These are phyloP conservation scores for Metschnikowia baotianmanensis DNA, from an alignment of 805 yeast species.

Conservation along the genomic window DNA sequence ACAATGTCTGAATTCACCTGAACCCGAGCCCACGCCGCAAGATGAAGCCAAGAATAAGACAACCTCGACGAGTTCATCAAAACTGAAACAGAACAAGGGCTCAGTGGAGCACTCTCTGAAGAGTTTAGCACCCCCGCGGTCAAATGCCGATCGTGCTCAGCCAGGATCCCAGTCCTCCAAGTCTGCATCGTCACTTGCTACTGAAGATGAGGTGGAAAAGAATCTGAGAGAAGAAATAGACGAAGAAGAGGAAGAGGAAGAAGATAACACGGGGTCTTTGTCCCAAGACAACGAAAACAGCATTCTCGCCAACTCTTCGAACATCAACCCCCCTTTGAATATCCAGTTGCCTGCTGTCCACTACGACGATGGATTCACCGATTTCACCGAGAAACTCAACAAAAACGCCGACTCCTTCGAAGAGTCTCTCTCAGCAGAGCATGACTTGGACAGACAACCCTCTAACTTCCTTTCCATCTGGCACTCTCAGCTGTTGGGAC, in stretches of 20 bases:
- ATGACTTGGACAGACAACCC: constrained; percentile 32
- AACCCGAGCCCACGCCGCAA: not conserved
- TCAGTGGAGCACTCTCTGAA: constrained; percentile 21
- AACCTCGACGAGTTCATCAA: constrained; percentile 2
- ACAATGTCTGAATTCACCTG: not conserved
- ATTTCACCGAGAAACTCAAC: constrained; percentile 29
- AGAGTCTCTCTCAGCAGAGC: constrained; percentile 41
- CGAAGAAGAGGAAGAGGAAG: not conserved
- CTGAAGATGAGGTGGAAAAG: no score
- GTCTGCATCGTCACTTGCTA: no score
- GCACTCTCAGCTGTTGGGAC: constrained; percentile 35
- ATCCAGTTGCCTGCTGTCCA: constrained; percentile 41
- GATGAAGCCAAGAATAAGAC: not conserved
- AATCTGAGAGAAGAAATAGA: no score
- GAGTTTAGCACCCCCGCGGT: constrained; percentile 20
- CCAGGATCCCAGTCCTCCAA: not conserved
- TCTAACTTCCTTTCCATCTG: constrained; percentile 38
- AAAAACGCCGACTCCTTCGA: constrained; percentile 27
- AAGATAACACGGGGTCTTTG: no score
- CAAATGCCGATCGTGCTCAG: not conserved
- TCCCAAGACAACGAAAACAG: no score
- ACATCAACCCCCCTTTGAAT: constrained; percentile 31
- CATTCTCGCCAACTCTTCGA: constrained; percentile 44
- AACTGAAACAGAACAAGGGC: constrained; percentile 8
- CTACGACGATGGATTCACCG: constrained; percentile 40